phyloP scores from a whole-genome alignment of 805 yeast genomes.

The Kodamaea laetipori region DNA sequence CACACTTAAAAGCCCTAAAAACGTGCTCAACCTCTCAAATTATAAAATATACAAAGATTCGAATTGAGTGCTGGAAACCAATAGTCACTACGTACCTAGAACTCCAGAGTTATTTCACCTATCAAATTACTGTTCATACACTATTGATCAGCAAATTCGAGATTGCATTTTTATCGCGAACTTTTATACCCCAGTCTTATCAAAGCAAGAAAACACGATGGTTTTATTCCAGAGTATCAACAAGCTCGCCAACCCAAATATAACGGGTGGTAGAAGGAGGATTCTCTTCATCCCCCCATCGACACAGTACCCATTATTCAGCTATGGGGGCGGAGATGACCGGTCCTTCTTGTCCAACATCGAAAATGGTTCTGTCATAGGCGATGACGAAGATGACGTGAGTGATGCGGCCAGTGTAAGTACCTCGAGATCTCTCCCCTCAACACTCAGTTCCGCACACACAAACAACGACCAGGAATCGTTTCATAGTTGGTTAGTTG shows the following conservation, averaged over 20 bases:
- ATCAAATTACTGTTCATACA: too few species aligned
- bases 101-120: too few species aligned
- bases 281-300: conserved; percentile 47
- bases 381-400: conserved; percentile 25
- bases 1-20: too few species aligned
- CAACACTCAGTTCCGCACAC: conserved; percentile 39
- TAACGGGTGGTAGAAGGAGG: conserved; percentile 40
- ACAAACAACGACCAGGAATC: conserved; percentile 41
- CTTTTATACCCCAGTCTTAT: not conserved
- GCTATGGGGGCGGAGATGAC: conserved; percentile 47
- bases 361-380: conserved; percentile 36
- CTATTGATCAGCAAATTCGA: not conserved
- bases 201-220: conserved; percentile 24
- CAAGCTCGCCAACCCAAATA: conserved; percentile 42
- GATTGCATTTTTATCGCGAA: not conserved
- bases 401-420: conserved; percentile 46
- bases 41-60: too few species aligned
- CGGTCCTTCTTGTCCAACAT: conserved; percentile 46
- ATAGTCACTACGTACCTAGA: too few species aligned
- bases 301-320: conserved; percentile 43
- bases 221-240: conserved; percentile 44
- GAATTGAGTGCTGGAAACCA: too few species aligned
- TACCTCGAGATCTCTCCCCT: conserved; percentile 44
- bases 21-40: too few species aligned
- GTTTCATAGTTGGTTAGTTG: conserved; percentile 46